These are phyloP conservation scores for Candida ortonii DNA, from an alignment of 805 yeast genomes.

Conservation along the genomic window DNA sequence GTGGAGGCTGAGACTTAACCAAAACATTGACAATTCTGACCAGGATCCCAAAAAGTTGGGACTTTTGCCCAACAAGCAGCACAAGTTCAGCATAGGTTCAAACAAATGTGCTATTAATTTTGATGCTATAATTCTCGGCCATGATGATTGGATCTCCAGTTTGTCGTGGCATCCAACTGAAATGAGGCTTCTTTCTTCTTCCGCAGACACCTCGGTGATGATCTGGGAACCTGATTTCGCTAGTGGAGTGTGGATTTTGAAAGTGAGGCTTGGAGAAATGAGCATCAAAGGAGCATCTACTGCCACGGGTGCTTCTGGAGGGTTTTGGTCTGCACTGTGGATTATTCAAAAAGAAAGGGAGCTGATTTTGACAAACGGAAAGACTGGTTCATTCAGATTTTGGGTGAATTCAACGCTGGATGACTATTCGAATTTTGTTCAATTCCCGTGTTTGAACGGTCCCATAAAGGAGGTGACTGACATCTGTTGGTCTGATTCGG, in stretches of 20 bases:
- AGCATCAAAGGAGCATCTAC: constrained; percentile 96
- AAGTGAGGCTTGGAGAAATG: constrained; percentile 80
- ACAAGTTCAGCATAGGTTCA: constrained; percentile 45
- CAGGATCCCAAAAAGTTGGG: constrained; percentile 51
- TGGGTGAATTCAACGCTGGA: constrained; percentile 46
- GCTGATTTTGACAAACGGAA: constrained; percentile 76
- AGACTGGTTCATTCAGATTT: constrained; percentile 87
- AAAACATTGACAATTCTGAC: constrained; percentile 53
- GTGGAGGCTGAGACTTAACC: constrained; percentile 72
- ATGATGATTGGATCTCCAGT: constrained; percentile 95
- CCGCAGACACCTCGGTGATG: constrained; percentile 92
- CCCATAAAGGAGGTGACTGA: constrained; percentile 74
- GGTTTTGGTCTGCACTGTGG: constrained; percentile 71
- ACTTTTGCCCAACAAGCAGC: constrained; percentile 68
- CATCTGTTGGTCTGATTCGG: constrained; percentile 66
- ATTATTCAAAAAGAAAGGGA: constrained; percentile 39
- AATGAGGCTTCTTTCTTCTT: constrained; percentile 68
- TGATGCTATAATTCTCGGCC: constrained; percentile 95
- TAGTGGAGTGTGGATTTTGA: constrained; percentile 89
- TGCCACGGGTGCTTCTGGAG: constrained; percentile 90
- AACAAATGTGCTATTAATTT: constrained; percentile 61
- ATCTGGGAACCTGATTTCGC: constrained; percentile 86
- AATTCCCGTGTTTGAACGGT: constrained; percentile 67
- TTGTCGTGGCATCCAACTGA: constrained; percentile 75
- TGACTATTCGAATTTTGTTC: constrained; percentile 28